A percentile compares a stretch with the other conserved stretches of the same genome.
phyloP scores from a whole-genome alignment of 2,329 filamentous ascomycete species.

The Fusarium abutilonis region DNA sequence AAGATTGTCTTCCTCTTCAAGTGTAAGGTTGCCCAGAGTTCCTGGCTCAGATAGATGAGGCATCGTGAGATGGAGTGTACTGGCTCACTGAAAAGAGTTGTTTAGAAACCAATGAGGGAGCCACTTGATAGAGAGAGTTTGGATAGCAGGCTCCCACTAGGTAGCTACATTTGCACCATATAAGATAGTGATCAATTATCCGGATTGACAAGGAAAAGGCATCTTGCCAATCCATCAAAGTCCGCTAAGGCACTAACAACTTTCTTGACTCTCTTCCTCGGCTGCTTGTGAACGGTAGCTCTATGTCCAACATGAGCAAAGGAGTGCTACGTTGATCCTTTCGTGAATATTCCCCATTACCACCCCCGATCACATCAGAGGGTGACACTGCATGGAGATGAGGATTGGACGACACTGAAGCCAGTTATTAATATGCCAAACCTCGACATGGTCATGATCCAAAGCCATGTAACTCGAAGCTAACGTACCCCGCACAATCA shows the following conservation, averaged over 20 bases:
- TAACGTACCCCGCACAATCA: no score
- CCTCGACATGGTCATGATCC: no score
- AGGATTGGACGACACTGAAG: neutral
- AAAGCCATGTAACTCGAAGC: no score
- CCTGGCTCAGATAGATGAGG: constrained; percentile 22
- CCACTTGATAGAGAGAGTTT: constrained; percentile 2
- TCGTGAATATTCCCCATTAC: neutral
- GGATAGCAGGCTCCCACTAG: no score
- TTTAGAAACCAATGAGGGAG: neutral
- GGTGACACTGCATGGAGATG: constrained; percentile 31
- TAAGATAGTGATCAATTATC: no score
- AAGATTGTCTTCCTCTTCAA: constrained; percentile 25
- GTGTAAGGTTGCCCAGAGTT: constrained; percentile 31
- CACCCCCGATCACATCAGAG: constrained; percentile 22
- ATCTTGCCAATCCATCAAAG: no score
- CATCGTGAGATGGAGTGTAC: constrained; percentile 26
- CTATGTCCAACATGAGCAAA: neutral
- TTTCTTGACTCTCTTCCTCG: no score
- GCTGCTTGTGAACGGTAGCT: no score
- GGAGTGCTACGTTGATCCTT: constrained; percentile 2
- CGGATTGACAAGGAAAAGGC: no score
- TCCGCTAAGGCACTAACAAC: no score
- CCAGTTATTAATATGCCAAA: no score
- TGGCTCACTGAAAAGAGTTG: constrained; percentile 9
- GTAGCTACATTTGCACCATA: no score